A percentile compares a stretch with the other conserved stretches of the same genome.
Conservation (phyloP, 2,329 filamentous ascomycete genomes). For the Colletotrichum kahawae region DNA sequence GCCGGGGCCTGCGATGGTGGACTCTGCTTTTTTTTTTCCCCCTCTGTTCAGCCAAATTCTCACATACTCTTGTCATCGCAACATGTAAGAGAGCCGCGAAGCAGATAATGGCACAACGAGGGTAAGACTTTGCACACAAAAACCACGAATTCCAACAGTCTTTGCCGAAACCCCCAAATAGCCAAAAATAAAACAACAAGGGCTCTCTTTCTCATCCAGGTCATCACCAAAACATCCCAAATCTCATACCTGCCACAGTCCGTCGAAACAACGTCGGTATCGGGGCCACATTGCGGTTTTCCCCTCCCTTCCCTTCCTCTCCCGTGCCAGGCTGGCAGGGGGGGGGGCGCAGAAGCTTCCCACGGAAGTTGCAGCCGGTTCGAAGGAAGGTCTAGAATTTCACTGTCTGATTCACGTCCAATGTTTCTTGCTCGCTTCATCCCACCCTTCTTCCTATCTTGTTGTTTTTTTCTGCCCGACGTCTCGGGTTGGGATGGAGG, state of each 20-base stretch:
- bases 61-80: background rate
- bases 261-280: slow-evolving; percentile 8
- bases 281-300: background rate
- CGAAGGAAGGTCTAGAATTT: background rate
- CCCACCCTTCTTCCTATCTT: background rate
- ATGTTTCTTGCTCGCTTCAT: background rate
- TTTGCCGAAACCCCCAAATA: background rate
- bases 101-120: background rate
- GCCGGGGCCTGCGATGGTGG: background rate
- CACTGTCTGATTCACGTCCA: background rate
- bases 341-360: background rate
- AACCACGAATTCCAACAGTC: background rate
- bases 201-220: background rate
- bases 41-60: background rate
- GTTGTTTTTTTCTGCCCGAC: background rate
- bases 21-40: background rate
- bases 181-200: background rate
- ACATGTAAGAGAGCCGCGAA: background rate
- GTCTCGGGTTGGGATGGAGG: background rate
- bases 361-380: background rate
- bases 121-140: background rate
- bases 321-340: background rate
- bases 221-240: background rate
- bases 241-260: background rate
- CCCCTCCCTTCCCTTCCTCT: background rate